Evolutionary conservation across 176 grass and related monocot species (phyloP).

Genomic region (Phyllostachys edulis): DNA sequence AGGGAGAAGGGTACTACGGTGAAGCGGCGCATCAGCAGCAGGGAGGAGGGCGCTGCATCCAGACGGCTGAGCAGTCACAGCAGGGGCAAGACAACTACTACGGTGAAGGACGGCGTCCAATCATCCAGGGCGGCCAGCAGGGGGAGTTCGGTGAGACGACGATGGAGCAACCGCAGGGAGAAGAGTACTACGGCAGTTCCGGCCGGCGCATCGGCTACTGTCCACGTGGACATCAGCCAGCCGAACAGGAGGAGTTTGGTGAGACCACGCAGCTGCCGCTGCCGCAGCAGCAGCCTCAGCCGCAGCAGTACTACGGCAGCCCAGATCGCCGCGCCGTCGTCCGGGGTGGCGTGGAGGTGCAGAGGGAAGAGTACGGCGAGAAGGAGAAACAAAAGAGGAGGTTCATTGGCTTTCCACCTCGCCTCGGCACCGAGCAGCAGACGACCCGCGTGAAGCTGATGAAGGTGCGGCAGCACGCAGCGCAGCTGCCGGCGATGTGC

Average conservation of each 20-base stretch:
- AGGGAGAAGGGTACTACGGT: constrained; percentile 18
- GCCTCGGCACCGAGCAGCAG: neutral
- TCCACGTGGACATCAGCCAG: neutral
- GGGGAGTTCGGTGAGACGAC: too few relatives aligned
- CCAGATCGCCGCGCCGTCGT: too few relatives aligned
- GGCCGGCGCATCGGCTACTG: neutral
- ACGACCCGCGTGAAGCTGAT: neutral
- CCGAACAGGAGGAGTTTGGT: neutral
- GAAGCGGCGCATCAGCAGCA: neutral
- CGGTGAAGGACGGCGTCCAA: too few relatives aligned
- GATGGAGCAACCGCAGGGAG: neutral
- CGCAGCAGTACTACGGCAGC: too few relatives aligned
- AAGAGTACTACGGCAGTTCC: neutral
- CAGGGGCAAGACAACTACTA: neutral
- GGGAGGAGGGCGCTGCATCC: too few relatives aligned
- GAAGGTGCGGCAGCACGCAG: constrained; percentile 5
- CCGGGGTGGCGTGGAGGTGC: too few relatives aligned
- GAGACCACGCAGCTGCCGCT: neutral
- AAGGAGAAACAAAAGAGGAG: neutral
- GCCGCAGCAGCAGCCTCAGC: too few relatives aligned
- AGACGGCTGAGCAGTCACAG: neutral
- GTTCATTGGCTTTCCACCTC: neutral
- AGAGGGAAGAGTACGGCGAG: too few relatives aligned
- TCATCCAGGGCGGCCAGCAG: neutral
- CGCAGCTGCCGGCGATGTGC: constrained; percentile 18